phyloP scores from a whole-genome alignment of 2,329 filamentous ascomycete genomes.

The Aspergillus fijiensis region DNA sequence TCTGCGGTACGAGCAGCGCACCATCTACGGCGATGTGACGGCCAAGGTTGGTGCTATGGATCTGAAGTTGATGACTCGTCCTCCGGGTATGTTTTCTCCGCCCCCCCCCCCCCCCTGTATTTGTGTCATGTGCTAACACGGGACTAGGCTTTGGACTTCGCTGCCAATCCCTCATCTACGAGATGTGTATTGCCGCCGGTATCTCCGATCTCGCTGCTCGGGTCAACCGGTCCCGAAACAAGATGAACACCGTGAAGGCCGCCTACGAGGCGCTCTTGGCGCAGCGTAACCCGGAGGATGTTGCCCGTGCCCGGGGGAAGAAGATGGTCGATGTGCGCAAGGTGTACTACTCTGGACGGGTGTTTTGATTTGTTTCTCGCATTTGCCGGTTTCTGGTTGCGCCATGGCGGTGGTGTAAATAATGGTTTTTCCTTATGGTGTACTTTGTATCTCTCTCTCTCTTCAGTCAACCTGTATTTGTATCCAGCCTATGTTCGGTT shows the following conservation, averaged over 20 bases:
- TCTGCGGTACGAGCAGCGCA: conserved; percentile 83
- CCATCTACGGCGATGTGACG: conserved; percentile 81
- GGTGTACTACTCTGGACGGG: conserved; percentile 83
- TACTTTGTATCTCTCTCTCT: conserved; percentile 1
- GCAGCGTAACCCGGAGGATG: conserved; percentile 84
- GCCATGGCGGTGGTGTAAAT: conserved; percentile 25
- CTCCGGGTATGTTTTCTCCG: conserved; percentile 68
- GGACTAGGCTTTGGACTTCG: conserved; percentile 84
- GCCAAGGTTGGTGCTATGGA: conserved; percentile 86
- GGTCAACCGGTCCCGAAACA: conserved; percentile 83
- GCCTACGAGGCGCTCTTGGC: conserved; percentile 76
- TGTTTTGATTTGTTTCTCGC: conserved; percentile 3
- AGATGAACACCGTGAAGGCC: conserved; percentile 97
- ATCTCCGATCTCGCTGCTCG: conserved; percentile 82
- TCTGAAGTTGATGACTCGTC: conserved; percentile 75
- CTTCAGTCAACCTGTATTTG: conserved; percentile 27
- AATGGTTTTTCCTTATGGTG: conserved; percentile 21
- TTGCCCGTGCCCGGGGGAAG: conserved; percentile 84
- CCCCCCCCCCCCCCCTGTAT: neutral
- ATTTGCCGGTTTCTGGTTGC: conserved; percentile 5
- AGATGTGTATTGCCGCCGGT: conserved; percentile 84
- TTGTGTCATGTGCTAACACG: neutral
- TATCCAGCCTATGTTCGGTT: conserved; percentile 23
- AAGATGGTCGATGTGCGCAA: conserved; percentile 95
- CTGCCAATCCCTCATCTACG: conserved; percentile 86